Evolutionary conservation across 2,329 filamentous ascomycete genomes (phyloP).

Genomic region (Neocucurbitaria cava): DNA sequence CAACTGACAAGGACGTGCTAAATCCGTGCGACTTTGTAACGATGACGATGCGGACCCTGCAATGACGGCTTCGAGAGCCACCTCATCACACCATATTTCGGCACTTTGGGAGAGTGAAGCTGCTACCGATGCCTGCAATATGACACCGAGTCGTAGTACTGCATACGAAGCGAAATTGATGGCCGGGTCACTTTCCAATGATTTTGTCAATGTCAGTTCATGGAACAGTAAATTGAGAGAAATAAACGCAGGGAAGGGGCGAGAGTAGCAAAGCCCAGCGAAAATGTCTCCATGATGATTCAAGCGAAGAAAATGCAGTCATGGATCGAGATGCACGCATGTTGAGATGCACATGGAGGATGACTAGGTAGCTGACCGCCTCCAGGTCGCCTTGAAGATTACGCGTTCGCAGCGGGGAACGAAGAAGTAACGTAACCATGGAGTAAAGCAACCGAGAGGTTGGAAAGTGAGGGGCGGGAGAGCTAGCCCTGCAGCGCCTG

Average conservation of each 20-base stretch:
- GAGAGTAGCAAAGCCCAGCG: background rate
- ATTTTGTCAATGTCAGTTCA: background rate
- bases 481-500: constrained; percentile 24
- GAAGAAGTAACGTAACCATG: constrained; percentile 5
- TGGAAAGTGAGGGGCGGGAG: constrained; percentile 28
- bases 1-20: background rate
- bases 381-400: constrained; percentile 11
- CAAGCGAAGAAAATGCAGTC: background rate
- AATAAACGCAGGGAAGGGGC: background rate
- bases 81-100: too few species aligned
- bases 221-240: background rate
- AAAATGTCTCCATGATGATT: background rate
- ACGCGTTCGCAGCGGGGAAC: constrained; percentile 25
- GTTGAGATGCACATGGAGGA: constrained; percentile 23
- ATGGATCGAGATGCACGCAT: constrained; percentile 7
- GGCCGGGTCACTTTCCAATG: background rate
- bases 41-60: background rate
- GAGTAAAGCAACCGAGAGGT: constrained; percentile 13
- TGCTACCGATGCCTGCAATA: background rate
- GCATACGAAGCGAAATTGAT: constrained; percentile 5
- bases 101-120: background rate
- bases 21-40: background rate
- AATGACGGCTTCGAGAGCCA: background rate
- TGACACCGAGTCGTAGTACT: constrained; percentile 6
- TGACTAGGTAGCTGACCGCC: constrained; percentile 10